Evolutionary conservation across 148 eudicot species (phyloP).

Genomic region (Rhododendron simsii): DNA sequence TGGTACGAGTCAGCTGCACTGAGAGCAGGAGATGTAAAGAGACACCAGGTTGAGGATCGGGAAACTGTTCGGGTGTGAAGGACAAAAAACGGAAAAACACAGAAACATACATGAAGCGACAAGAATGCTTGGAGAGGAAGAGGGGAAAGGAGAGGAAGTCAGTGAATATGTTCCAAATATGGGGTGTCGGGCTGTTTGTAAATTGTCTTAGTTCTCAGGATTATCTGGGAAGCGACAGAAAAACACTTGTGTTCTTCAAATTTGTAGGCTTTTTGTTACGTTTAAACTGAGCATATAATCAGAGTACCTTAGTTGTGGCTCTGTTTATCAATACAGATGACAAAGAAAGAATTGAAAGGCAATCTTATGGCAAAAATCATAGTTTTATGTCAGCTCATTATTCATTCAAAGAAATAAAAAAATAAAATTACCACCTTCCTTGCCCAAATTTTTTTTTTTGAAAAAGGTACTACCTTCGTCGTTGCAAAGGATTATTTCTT

Average conservation of each 20-base stretch:
- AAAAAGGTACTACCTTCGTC: not conserved
- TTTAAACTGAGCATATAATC: not conserved
- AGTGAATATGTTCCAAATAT: not conserved
- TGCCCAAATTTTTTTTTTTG: not conserved
- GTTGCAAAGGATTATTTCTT: conserved; percentile 38
- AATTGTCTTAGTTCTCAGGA: not conserved
- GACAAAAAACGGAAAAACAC: not conserved
- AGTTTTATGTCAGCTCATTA: not conserved
- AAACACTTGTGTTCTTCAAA: not conserved
- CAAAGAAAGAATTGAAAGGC: not conserved
- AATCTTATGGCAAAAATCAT: not conserved
- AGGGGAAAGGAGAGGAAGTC: not conserved
- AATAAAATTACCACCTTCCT: not conserved
- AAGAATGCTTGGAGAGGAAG: not conserved
- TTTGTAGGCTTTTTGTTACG: not conserved
- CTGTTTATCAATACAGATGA: not conserved
- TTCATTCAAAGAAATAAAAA: not conserved
- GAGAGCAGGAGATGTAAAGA: not conserved
- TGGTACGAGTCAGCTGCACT: not conserved
- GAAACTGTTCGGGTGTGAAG: not conserved
- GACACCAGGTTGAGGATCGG: not conserved
- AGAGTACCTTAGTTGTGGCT: not conserved
- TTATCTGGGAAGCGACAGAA: not conserved
- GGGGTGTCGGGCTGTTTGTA: not conserved
- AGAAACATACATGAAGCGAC: not conserved